phyloP scores from a whole-genome alignment of 2,329 filamentous ascomycete species.

The Aspergillus sclerotialis region DNA sequence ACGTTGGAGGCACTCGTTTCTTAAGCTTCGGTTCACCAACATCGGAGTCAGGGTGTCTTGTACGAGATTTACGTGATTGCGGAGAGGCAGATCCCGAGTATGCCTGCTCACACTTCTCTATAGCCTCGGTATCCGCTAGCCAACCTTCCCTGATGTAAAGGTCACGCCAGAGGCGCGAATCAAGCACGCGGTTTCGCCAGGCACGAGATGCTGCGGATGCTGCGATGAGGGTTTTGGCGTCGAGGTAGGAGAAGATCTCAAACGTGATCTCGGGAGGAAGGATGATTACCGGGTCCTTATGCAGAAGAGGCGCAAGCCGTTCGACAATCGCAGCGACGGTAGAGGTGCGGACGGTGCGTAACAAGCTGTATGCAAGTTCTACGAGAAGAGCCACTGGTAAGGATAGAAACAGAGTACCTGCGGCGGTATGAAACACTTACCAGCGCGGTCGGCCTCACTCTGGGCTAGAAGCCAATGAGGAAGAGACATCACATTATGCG shows the following conservation, averaged over 20 bases:
- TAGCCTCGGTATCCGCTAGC: constrained; percentile 61
- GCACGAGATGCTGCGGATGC: constrained; percentile 71
- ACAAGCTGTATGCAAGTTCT: constrained; percentile 76
- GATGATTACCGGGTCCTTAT: constrained; percentile 83
- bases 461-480: constrained; percentile 50
- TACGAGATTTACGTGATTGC: constrained; percentile 40
- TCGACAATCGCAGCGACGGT: constrained; percentile 74
- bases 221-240: constrained; percentile 69
- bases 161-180: constrained; percentile 78
- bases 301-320: constrained; percentile 71
- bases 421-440: constrained; percentile 23
- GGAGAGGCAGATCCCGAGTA: constrained; percentile 30
- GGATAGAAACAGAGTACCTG: constrained; percentile 4
- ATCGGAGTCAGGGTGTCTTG: constrained; percentile 41
- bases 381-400: constrained; percentile 12
- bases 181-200: constrained; percentile 76
- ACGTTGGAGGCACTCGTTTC: constrained; percentile 43
- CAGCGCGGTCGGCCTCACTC: constrained; percentile 49
- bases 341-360: constrained; percentile 72
- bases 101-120: constrained; percentile 58
- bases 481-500: constrained; percentile 38
- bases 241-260: constrained; percentile 79
- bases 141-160: constrained; percentile 83
- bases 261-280: constrained; percentile 87
- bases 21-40: constrained; percentile 46